Conservation (phyloP, 108 stramenopile species). For the Skeletonema tropicum region DNA sequence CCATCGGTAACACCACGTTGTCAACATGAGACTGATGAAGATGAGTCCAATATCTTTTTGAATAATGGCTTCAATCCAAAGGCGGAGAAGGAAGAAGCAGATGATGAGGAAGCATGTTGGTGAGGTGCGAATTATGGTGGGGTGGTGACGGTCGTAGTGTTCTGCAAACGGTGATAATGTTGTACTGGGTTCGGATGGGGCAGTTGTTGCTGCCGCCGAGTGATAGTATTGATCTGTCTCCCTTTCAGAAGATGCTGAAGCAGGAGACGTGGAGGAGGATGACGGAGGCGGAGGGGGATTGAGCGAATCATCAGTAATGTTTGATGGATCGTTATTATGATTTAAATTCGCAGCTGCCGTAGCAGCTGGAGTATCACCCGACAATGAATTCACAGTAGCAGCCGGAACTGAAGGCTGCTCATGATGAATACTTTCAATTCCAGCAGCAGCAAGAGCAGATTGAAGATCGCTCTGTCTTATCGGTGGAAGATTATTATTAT, state of each 20-base stretch:
- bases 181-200: neutral
- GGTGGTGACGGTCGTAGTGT: neutral
- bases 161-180: neutral
- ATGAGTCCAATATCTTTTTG: constrained; percentile 63
- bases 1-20: constrained; percentile 77
- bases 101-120: constrained; percentile 65
- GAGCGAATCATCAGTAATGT: neutral
- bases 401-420: neutral
- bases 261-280: neutral
- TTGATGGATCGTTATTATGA: constrained; percentile 1
- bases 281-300: neutral
- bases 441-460: neutral
- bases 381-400: neutral
- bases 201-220: neutral
- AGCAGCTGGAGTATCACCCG: neutral
- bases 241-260: neutral
- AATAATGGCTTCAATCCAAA: constrained; percentile 82
- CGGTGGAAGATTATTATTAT: neutral
- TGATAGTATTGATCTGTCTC: neutral
- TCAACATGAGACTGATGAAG: constrained; percentile 68
- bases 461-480: constrained; percentile 1
- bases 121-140: neutral
- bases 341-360: no score
- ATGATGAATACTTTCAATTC: neutral
- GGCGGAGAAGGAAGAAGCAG: constrained; percentile 72